Evolutionary conservation across 345 rosid species (phyloP).

Genomic region (Sisymbrium altissimum): DNA sequence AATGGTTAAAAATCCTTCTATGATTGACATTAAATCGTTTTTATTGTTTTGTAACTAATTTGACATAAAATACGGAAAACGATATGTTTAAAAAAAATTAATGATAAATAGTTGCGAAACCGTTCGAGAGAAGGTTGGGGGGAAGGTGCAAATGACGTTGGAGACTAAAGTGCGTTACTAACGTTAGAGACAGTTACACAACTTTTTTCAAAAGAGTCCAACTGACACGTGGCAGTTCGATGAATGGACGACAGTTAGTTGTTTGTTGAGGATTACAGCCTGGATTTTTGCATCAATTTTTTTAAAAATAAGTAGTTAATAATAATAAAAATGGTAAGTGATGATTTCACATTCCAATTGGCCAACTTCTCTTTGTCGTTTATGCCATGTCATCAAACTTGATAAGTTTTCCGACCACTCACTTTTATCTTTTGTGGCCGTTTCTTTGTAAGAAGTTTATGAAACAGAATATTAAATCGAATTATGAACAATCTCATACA

Average conservation of each 20-base stretch:
- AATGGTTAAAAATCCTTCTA: not conserved
- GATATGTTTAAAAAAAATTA: not conserved
- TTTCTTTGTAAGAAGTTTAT: slow-evolving; percentile 32
- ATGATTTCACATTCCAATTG: slow-evolving; percentile 57
- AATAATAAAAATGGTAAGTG: slow-evolving; percentile 24
- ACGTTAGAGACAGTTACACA: slow-evolving; percentile 32
- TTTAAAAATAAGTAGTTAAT: too few species aligned
- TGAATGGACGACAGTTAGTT: slow-evolving; percentile 33
- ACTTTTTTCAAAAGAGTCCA: not conserved
- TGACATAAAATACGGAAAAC: slow-evolving; percentile 8
- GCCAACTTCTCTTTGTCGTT: slow-evolving; percentile 63
- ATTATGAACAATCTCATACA: slow-evolving; percentile 1
- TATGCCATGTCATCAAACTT: slow-evolving; percentile 48
- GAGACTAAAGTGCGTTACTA: slow-evolving; percentile 14
- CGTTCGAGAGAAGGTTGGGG: slow-evolving; percentile 30
- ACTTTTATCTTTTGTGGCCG: slow-evolving; percentile 29
- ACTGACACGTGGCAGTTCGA: slow-evolving; percentile 37
- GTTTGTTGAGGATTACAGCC: slow-evolving; percentile 48
- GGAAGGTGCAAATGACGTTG: slow-evolving; percentile 37
- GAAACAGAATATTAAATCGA: slow-evolving; percentile 24
- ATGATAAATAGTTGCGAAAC: slow-evolving; percentile 11
- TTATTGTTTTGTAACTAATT: not conserved
- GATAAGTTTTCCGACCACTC: not conserved
- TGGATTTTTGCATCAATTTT: slow-evolving; percentile 24
- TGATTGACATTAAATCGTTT: not conserved